Percentiles rank a stretch among this genome's conserved stretches.
phyloP scores from a whole-genome alignment of 2,329 filamentous ascomycete genomes.

The Calonectria fujianensis region DNA sequence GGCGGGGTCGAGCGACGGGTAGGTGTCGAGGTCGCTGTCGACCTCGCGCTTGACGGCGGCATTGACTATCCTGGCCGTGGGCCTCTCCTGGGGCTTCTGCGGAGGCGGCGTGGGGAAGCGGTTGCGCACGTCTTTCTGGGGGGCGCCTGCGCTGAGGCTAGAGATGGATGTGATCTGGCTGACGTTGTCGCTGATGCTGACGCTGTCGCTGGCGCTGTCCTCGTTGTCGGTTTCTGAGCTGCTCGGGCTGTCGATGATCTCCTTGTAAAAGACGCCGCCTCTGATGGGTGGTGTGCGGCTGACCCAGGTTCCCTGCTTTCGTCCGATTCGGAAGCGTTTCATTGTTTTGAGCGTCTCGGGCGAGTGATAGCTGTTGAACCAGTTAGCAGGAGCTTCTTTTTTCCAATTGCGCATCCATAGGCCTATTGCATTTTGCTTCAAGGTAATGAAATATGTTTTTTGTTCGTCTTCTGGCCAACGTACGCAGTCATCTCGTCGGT shows the following conservation, averaged over 20 bases:
- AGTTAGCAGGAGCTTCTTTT: conserved; percentile 39
- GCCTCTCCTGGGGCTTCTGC: conserved; percentile 30
- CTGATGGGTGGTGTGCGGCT: conserved; percentile 77
- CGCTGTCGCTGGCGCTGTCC: conserved; percentile 35
- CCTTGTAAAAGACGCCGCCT: conserved; percentile 63
- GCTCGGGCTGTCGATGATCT: conserved; percentile 41
- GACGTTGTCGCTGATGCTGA: conserved; percentile 36
- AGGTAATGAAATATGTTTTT: conserved; percentile 37
- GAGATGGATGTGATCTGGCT: conserved; percentile 50
- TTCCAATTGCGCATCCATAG: conserved; percentile 4
- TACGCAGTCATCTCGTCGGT: conserved; percentile 62
- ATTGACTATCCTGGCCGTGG: conserved; percentile 45
- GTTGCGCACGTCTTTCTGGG: conserved; percentile 38
- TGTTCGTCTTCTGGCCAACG: conserved; percentile 36
- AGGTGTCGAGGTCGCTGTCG: conserved; percentile 60
- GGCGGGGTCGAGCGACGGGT: conserved; percentile 72
- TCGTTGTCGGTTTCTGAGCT: conserved; percentile 46
- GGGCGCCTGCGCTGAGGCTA: conserved; percentile 38
- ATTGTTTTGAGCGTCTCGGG: conserved; percentile 72
- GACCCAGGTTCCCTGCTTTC: conserved; percentile 73
- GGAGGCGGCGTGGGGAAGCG: conserved; percentile 37
- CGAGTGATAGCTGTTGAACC: conserved; percentile 72
- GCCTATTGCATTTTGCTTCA: conserved; percentile 35
- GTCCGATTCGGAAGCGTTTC: conserved; percentile 77
- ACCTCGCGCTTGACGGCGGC: conserved; percentile 53